A percentile compares a stretch with the other conserved stretches of the same genome.
These are phyloP conservation scores for Phytophthora colocasiae DNA, from an alignment of 352 stramenopile genomes.

Conservation along the genomic window DNA sequence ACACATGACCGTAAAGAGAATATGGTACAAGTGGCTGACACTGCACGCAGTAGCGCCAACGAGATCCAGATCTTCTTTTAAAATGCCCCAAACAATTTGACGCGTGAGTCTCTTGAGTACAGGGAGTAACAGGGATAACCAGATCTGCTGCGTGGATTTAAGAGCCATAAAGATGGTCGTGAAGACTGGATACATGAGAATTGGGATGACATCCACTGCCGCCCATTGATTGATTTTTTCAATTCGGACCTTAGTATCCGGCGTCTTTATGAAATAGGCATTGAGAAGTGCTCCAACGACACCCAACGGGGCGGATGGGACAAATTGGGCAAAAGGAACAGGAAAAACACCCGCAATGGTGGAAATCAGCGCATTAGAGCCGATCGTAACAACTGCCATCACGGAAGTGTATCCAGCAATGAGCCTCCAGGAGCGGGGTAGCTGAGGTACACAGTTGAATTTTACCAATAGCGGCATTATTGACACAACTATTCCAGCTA, in stretches of 20 bases:
- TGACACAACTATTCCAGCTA: constrained; percentile 18
- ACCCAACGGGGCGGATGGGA: constrained; percentile 17
- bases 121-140: constrained; percentile 41
- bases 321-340: constrained; percentile 36
- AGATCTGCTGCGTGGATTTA: constrained; percentile 28
- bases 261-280: constrained; percentile 7
- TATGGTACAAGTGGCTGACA: constrained; percentile 45
- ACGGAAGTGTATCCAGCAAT: constrained; percentile 3
- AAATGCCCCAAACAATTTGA: constrained; percentile 25
- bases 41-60: constrained; percentile 24
- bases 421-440: constrained; percentile 20
- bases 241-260: constrained; percentile 6
- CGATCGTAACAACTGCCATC: constrained; percentile 22
- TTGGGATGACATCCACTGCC: constrained; percentile 15
- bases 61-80: constrained; percentile 33
- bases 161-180: constrained; percentile 40
- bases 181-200: constrained; percentile 45
- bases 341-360: constrained; percentile 33
- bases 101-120: constrained; percentile 39
- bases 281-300: constrained; percentile 8
- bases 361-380: constrained; percentile 15
- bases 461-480: constrained; percentile 18
- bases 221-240: constrained; percentile 19
- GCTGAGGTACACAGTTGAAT: constrained; percentile 27
- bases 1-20: constrained; percentile 46